These are phyloP conservation scores for Globisporangium paddicum DNA, from an alignment of 352 stramenopile genomes.

Conservation along the genomic window DNA sequence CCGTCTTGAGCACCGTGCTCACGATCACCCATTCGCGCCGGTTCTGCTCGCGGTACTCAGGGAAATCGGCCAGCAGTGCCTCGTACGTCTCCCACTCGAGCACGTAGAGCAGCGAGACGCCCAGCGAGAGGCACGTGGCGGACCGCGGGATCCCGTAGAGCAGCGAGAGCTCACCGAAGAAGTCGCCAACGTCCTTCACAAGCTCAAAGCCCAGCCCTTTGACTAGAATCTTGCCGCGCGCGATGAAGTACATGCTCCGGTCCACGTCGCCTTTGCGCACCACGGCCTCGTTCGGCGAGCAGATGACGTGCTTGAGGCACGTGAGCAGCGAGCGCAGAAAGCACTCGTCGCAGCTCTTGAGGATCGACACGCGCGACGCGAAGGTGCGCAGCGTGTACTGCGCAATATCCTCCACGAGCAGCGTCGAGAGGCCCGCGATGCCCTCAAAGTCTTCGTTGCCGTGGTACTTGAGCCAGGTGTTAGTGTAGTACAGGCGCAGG, in stretches of 20 bases:
- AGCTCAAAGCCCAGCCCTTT: slow-evolving; percentile 59
- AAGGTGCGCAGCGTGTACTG: slow-evolving; percentile 65
- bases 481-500: slow-evolving; percentile 57
- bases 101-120: slow-evolving; percentile 71
- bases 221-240: slow-evolving; percentile 53
- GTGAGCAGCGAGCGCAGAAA: slow-evolving; percentile 59
- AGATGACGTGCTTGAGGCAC: slow-evolving; percentile 65
- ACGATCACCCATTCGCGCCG: slow-evolving; percentile 71
- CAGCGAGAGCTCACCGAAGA: slow-evolving; percentile 50
- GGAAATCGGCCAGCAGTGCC: slow-evolving; percentile 55
- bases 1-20: slow-evolving; percentile 51
- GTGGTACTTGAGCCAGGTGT: slow-evolving; percentile 65
- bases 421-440: slow-evolving; percentile 47
- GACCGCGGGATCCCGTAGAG: slow-evolving; percentile 71
- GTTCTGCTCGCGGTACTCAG: slow-evolving; percentile 70
- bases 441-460: slow-evolving; percentile 56
- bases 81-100: slow-evolving; percentile 77
- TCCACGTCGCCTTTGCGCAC: slow-evolving; percentile 68
- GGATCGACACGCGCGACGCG: slow-evolving; percentile 51
- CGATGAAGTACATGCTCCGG: slow-evolving; percentile 75
- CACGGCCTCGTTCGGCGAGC: slow-evolving; percentile 46
- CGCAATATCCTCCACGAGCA: slow-evolving; percentile 62
- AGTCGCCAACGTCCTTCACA: slow-evolving; percentile 59
- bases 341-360: slow-evolving; percentile 62
- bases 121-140: slow-evolving; percentile 61